These are phyloP conservation scores for Saccharomycopsis malanga DNA, from an alignment of 805 yeast species.

Conservation along the genomic window DNA sequence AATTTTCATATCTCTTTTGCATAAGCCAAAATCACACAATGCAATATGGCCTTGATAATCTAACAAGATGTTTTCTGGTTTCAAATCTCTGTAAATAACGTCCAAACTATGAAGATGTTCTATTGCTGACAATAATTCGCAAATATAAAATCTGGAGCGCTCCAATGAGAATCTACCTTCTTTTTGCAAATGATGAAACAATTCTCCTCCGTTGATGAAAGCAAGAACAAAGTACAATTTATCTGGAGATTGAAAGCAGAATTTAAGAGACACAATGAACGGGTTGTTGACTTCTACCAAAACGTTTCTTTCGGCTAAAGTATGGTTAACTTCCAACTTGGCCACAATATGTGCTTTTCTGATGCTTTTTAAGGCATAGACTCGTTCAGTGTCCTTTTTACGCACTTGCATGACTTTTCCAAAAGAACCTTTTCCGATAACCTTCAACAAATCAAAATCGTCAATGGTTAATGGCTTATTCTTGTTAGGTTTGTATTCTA, in stretches of 20 bases:
- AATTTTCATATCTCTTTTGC: constrained; percentile 89
- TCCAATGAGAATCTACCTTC: constrained; percentile 76
- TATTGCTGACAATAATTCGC: constrained; percentile 87
- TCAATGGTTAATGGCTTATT: constrained; percentile 74
- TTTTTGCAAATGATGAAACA: constrained; percentile 87
- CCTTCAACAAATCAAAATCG: constrained; percentile 88
- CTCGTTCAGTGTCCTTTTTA: constrained; percentile 89
- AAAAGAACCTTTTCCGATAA: constrained; percentile 95
- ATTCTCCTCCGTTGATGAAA: constrained; percentile 94
- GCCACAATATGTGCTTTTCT: constrained; percentile 92
- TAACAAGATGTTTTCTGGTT: constrained; percentile 89
- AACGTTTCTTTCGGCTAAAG: constrained; percentile 93
- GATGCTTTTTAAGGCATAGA: constrained; percentile 90
- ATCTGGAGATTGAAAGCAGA: constrained; percentile 95
- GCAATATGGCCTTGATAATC: constrained; percentile 98
- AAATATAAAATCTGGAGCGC: constrained; percentile 87
- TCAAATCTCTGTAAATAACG: constrained; percentile 90
- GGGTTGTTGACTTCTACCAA: constrained; percentile 90
- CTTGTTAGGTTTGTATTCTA: constrained; percentile 62
- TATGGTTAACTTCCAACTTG: constrained; percentile 91
- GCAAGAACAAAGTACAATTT: constrained; percentile 85
- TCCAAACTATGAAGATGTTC: constrained; percentile 87
- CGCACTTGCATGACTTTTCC: constrained; percentile 99
- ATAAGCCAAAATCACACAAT: constrained; percentile 92
- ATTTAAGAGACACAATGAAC: constrained; percentile 92